A percentile compares a stretch with the other conserved stretches of the same genome.
These are phyloP conservation scores for Diutina neorugosa DNA, from an alignment of 1,139 yeast genomes.

Conservation along the genomic window DNA sequence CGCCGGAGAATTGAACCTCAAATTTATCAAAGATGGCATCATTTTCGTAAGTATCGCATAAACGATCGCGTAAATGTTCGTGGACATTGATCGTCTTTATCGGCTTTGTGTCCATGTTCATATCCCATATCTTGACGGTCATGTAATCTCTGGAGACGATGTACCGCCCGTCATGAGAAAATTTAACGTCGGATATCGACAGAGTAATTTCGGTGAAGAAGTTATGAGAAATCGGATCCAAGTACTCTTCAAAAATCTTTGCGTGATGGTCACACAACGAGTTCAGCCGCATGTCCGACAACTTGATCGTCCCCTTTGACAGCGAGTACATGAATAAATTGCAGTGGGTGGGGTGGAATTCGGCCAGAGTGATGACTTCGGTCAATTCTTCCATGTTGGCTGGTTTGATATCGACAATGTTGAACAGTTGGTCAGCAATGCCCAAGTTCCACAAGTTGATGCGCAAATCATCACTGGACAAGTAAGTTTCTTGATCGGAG, in stretches of 20 bases:
- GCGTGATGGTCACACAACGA: slow-evolving; percentile 90
- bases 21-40: slow-evolving; percentile 98
- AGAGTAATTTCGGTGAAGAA: slow-evolving; percentile 97
- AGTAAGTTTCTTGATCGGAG: slow-evolving; percentile 91
- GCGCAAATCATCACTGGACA: slow-evolving; percentile 89
- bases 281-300: slow-evolving; percentile 94
- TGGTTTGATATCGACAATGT: slow-evolving; percentile 95
- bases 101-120: slow-evolving; percentile 94
- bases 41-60: slow-evolving; percentile 96
- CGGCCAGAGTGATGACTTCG: slow-evolving; percentile 96
- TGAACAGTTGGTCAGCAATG: slow-evolving; percentile 90
- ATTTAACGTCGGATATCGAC: slow-evolving; percentile 87
- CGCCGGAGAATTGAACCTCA: slow-evolving; percentile 93
- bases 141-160: slow-evolving; percentile 93
- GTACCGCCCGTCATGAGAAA: slow-evolving; percentile 85
- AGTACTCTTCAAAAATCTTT: slow-evolving; percentile 82
- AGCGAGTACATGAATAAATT: slow-evolving; percentile 95
- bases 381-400: slow-evolving; percentile 98
- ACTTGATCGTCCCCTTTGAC: slow-evolving; percentile 88
- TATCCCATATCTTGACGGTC: slow-evolving; percentile 97
- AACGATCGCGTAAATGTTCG: slow-evolving; percentile 83
- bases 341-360: slow-evolving; percentile 89
- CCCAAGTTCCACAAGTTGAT: slow-evolving; percentile 94
- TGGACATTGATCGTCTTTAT: slow-evolving; percentile 90
- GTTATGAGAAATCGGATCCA: slow-evolving; percentile 87